These are phyloP conservation scores for Phytophthora chlamydospora DNA, from an alignment of 352 stramenopile genomes.

Conservation along the genomic window DNA sequence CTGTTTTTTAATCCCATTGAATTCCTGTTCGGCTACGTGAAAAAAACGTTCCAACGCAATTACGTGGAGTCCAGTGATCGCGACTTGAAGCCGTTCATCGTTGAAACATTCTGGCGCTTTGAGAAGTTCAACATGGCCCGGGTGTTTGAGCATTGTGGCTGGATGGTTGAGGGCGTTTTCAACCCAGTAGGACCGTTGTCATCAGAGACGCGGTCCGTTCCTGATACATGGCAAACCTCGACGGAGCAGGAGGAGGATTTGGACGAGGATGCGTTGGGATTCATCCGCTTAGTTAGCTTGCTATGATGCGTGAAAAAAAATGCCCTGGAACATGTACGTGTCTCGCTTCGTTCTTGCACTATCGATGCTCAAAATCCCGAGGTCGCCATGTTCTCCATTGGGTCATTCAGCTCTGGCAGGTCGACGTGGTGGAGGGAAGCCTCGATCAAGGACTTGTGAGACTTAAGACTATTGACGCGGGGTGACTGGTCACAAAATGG, in stretches of 20 bases:
- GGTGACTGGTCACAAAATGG: too few relatives aligned
- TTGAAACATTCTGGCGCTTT: constrained; percentile 14
- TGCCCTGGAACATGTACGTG: too few relatives aligned
- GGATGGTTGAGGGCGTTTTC: constrained; percentile 14
- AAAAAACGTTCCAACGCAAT: constrained; percentile 11
- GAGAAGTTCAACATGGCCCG: not conserved
- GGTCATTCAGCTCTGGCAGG: constrained; percentile 8
- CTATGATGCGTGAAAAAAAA: too few relatives aligned
- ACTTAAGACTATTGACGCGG: not conserved
- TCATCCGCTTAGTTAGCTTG: too few relatives aligned
- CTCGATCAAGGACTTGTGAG: constrained; percentile 9
- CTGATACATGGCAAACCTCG: too few relatives aligned
- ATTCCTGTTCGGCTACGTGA: constrained; percentile 34
- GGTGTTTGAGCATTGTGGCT: constrained; percentile 13
- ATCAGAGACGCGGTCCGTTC: not conserved
- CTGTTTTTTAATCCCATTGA: constrained; percentile 46
- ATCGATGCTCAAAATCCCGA: constrained; percentile 26
- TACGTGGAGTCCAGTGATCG: constrained; percentile 13
- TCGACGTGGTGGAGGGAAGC: constrained; percentile 2
- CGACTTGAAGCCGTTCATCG: too few relatives aligned
- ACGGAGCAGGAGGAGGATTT: too few relatives aligned
- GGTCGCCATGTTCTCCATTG: constrained; percentile 17
- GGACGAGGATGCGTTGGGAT: too few relatives aligned
- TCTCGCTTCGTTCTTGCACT: not conserved
- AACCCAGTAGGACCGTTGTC: constrained; percentile 13